Conservation (phyloP, 2,329 filamentous ascomycete genomes). For the Cordyceps cicadae region DNA sequence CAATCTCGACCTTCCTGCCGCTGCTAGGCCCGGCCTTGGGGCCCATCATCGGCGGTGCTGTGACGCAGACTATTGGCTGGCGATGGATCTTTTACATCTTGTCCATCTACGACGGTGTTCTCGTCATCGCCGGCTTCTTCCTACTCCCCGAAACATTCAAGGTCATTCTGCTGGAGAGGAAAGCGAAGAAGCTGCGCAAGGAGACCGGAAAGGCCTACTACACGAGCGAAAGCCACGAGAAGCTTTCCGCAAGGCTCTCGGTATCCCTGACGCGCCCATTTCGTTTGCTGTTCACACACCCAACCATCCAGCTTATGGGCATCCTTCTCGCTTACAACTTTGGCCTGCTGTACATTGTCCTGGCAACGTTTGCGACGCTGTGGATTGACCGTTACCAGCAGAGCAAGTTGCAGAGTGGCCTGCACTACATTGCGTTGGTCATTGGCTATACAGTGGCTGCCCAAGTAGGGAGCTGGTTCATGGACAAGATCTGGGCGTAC, state of each 20-base stretch:
- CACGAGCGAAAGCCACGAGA: not conserved
- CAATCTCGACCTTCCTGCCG: conserved; percentile 22
- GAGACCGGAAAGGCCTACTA: conserved; percentile 1
- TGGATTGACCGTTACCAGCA: conserved; percentile 39
- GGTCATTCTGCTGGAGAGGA: conserved; percentile 44
- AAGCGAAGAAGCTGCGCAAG: not conserved
- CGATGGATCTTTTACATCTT: conserved; percentile 63
- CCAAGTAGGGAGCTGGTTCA: conserved; percentile 27
- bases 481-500: conserved; percentile 29
- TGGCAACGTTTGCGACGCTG: conserved; percentile 43
- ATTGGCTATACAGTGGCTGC: conserved; percentile 32
- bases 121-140: conserved; percentile 46
- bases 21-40: conserved; percentile 57
- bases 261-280: conserved; percentile 16
- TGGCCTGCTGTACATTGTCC: conserved; percentile 42
- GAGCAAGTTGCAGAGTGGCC: conserved; percentile 32
- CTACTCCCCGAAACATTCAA: conserved; percentile 52
- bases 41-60: conserved; percentile 58
- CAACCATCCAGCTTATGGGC: conserved; percentile 39
- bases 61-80: conserved; percentile 55
- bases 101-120: conserved; percentile 46
- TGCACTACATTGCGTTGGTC: conserved; percentile 44
- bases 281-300: conserved; percentile 32
- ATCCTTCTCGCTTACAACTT: conserved; percentile 39
- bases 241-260: not conserved